Conservation (phyloP, 225 moss, liverwort and hornwort genomes). For the Thuidium tamariscinum region DNA sequence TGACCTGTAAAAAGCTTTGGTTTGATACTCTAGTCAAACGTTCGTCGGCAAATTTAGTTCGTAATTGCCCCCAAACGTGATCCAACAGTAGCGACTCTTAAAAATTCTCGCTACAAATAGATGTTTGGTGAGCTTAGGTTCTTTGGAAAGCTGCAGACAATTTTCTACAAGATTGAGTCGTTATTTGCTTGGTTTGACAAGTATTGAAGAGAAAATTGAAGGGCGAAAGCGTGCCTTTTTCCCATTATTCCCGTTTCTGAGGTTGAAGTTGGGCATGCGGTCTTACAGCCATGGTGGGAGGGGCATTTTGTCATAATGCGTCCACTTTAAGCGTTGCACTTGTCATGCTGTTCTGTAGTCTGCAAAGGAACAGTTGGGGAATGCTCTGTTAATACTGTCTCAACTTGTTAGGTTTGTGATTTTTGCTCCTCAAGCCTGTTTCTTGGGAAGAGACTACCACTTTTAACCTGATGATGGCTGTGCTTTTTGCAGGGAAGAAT, state of each 20-base stretch:
- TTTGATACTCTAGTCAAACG: background rate
- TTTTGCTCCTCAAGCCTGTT: background rate
- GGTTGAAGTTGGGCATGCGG: background rate
- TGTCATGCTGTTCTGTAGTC: background rate
- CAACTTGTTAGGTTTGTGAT: background rate
- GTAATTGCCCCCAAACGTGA: background rate
- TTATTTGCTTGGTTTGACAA: background rate
- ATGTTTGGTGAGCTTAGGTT: background rate
- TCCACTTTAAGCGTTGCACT: background rate
- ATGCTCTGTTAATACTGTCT: background rate
- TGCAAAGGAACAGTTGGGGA: background rate
- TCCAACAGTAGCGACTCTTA: background rate
- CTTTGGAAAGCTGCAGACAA: background rate
- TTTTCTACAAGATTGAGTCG: background rate
- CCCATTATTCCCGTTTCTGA: background rate
- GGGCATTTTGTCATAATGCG: background rate
- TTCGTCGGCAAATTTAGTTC: background rate
- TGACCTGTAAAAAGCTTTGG: background rate
- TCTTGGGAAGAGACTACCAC: background rate
- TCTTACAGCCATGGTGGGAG: background rate
- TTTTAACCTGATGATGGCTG: background rate
- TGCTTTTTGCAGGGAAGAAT: slow-evolving; percentile 14
- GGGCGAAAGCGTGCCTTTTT: no score
- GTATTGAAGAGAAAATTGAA: background rate
- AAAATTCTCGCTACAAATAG: background rate